These are phyloP conservation scores for Gymnopilus junonius DNA, from an alignment of 768 basidiomycete genomes.

Conservation along the genomic window DNA sequence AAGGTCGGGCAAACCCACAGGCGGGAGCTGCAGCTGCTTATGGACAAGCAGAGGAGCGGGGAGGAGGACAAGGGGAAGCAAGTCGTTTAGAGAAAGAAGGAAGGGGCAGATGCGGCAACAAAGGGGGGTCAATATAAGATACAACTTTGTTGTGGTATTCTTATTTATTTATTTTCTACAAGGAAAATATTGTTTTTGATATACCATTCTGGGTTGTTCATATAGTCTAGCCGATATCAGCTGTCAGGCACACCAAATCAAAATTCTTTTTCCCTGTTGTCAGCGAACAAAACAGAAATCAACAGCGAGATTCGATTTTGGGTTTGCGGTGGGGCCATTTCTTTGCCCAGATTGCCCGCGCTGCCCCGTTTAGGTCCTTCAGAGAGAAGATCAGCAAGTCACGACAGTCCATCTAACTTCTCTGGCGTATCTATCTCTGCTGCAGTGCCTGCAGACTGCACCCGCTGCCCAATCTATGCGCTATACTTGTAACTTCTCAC, in stretches of 20 bases:
- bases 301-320: background rate
- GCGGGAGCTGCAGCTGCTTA: background rate
- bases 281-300: background rate
- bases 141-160: background rate
- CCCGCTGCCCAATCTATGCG: background rate
- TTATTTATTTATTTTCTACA: background rate
- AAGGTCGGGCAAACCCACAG: slow-evolving; percentile 3
- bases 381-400: background rate
- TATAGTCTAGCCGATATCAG: background rate
- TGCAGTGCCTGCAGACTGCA: background rate
- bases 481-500: background rate
- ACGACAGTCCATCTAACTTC: background rate
- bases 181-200: background rate
- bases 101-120: background rate
- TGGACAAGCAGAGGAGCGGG: slow-evolving; percentile 1
- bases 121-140: slow-evolving; percentile 1
- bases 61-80: background rate
- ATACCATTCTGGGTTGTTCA: background rate
- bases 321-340: background rate
- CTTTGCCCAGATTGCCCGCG: slow-evolving; percentile 2
- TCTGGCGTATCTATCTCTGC: background rate
- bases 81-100: slow-evolving; percentile 1
- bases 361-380: background rate
- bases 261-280: slow-evolving; percentile 1
- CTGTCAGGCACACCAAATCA: slow-evolving; percentile 4